Percentiles rank a stretch among this genome's conserved stretches.
Conservation (phyloP, 2,329 filamentous ascomycete genomes). For the Magnaporthiopsis rhizophila region DNA sequence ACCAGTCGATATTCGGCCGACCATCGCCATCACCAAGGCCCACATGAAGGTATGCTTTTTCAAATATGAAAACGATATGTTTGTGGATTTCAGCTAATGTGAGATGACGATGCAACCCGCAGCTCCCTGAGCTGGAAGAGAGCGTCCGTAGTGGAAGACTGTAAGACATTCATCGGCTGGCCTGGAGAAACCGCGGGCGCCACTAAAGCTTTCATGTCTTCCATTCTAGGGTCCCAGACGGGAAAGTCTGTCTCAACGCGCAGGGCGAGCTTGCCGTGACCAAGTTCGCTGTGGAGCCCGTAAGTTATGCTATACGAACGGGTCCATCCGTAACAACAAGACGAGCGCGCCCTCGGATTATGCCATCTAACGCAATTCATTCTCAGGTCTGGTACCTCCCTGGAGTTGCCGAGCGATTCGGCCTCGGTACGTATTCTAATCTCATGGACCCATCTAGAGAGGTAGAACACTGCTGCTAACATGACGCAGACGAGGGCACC, state of each 20-base stretch:
- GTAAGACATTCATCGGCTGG: slow-evolving; percentile 22
- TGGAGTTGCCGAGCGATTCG: slow-evolving; percentile 85
- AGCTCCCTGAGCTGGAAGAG: slow-evolving; percentile 85
- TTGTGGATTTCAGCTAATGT: not conserved
- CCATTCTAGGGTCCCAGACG: slow-evolving; percentile 54
- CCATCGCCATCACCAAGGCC: slow-evolving; percentile 84
- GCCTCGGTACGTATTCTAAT: slow-evolving; percentile 58
- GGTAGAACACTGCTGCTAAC: not conserved
- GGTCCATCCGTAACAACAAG: too few species aligned
- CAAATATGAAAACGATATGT: too few species aligned
- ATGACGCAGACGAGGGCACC: slow-evolving; percentile 63
- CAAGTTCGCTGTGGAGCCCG: slow-evolving; percentile 94
- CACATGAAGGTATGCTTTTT: slow-evolving; percentile 64
- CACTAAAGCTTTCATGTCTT: not conserved
- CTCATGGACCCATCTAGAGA: slow-evolving; percentile 13
- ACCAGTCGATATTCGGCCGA: slow-evolving; percentile 73
- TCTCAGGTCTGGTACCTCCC: slow-evolving; percentile 68
- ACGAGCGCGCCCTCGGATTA: too few species aligned
- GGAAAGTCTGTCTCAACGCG: slow-evolving; percentile 84
- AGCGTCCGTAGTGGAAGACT: slow-evolving; percentile 75
- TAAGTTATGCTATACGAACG: slow-evolving; percentile 31
- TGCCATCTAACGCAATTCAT: not conserved
- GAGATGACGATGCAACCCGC: not conserved
- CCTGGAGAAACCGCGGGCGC: too few species aligned
- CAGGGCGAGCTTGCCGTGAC: slow-evolving; percentile 84